Evolutionary conservation across 208 protist species (phyloP).

Genomic region (Leishmania arabica): DNA sequence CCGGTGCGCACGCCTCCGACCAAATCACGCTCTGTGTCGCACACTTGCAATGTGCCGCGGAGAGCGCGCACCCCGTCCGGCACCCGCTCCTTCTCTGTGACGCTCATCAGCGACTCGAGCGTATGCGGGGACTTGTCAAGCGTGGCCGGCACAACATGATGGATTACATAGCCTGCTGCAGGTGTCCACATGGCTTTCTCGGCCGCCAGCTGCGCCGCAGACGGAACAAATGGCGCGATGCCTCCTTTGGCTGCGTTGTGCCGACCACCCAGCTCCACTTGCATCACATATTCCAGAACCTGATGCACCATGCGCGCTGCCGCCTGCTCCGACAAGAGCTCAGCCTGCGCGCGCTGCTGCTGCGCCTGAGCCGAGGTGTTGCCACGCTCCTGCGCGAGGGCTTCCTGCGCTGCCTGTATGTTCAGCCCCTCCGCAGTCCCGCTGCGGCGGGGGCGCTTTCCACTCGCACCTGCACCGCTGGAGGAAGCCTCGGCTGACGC

Average conservation of each 20-base stretch:
- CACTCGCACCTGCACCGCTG: neutral
- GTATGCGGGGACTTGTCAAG: conserved; percentile 4
- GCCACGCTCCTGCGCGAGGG: conserved; percentile 29
- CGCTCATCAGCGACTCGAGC: conserved; percentile 25
- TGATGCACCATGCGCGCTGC: conserved; percentile 41
- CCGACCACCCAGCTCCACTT: conserved; percentile 48
- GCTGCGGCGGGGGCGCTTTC: conserved; percentile 14
- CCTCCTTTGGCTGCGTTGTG: conserved; percentile 53
- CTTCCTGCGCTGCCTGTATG: conserved; percentile 28
- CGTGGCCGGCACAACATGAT: conserved; percentile 39
- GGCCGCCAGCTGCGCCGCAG: conserved; percentile 29
- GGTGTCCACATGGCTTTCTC: conserved; percentile 38
- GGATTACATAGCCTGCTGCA: conserved; percentile 36
- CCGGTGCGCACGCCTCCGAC: conserved; percentile 55
- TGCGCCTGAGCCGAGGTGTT: conserved; percentile 23
- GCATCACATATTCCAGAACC: conserved; percentile 75
- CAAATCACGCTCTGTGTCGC: conserved; percentile 46
- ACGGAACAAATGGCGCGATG: conserved; percentile 26
- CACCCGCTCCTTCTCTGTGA: conserved; percentile 35
- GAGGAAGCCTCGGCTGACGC: neutral
- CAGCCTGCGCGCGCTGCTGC: conserved; percentile 20
- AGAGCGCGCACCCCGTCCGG: conserved; percentile 42
- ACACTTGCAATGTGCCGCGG: conserved; percentile 51
- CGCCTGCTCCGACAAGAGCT: conserved; percentile 34
- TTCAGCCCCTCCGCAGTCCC: conserved; percentile 32